Percentiles rank a stretch among this genome's conserved stretches.
Evolutionary conservation across 1,284 basidiomycete species (phyloP).

Genomic region (Entoloma clypeatum): DNA sequence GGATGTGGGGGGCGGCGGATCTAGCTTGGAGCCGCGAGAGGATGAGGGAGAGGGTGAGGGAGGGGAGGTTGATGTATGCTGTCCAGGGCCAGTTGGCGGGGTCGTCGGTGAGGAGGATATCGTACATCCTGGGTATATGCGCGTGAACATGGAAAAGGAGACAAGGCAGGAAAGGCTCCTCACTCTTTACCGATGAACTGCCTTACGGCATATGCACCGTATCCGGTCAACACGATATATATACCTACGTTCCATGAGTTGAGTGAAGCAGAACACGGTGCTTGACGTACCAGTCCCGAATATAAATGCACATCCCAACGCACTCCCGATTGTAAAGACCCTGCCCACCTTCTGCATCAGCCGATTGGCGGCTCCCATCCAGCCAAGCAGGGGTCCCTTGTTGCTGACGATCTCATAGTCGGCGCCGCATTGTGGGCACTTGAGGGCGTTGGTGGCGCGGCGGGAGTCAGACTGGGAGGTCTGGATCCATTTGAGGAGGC

Average conservation of each 20-base stretch:
- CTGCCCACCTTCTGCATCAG: conserved; percentile 47
- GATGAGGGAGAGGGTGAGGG: conserved; percentile 46
- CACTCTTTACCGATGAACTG: conserved; percentile 69
- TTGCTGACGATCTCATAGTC: conserved; percentile 60
- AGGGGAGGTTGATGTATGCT: conserved; percentile 68
- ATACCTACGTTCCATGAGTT: conserved; percentile 39
- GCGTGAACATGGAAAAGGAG: background rate
- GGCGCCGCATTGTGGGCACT: conserved; percentile 74
- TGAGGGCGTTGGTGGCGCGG: conserved; percentile 58
- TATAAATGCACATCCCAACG: conserved; percentile 40
- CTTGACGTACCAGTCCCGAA: conserved; percentile 35
- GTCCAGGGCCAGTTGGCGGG: conserved; percentile 66
- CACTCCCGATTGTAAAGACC: conserved; percentile 43
- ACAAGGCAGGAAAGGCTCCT: conserved; percentile 21
- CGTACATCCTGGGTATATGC: conserved; percentile 44
- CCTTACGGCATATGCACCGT: conserved; percentile 69
- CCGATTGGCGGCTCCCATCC: conserved; percentile 48
- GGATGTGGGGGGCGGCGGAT: conserved; percentile 29
- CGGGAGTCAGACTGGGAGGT: conserved; percentile 54
- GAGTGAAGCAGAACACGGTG: background rate
- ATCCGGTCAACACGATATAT: conserved; percentile 59
- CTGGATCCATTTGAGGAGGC: conserved; percentile 73
- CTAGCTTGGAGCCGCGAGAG: conserved; percentile 40
- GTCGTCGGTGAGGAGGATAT: conserved; percentile 59
- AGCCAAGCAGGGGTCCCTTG: conserved; percentile 45